Evolutionary conservation across 2,329 filamentous ascomycete species (phyloP).

Genomic region (Zasmidium cellare): DNA sequence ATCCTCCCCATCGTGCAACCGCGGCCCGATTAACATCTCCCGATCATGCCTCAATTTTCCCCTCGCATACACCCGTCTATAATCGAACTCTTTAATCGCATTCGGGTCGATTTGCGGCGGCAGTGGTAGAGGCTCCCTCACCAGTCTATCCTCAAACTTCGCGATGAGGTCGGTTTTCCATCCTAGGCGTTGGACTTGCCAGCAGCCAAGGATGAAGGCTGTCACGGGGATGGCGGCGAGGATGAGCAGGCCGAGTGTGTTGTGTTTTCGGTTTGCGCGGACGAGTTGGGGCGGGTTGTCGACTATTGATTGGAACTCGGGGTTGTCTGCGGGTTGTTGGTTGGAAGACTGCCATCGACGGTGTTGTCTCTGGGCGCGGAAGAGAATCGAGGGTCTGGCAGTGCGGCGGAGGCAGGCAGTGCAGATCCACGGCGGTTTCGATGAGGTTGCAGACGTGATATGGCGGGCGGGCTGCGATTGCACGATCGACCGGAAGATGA

Average conservation of each 20-base stretch:
- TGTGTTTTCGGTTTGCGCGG: slow-evolving; percentile 71
- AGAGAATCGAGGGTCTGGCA: slow-evolving; percentile 38
- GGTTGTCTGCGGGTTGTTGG: slow-evolving; percentile 67
- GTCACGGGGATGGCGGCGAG: slow-evolving; percentile 78
- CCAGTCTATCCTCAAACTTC: slow-evolving; percentile 85
- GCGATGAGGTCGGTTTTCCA: slow-evolving; percentile 95
- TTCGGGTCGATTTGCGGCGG: slow-evolving; percentile 78
- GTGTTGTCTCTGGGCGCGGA: slow-evolving; percentile 39
- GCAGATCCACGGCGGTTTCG: slow-evolving; percentile 20
- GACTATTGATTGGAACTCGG: slow-evolving; percentile 79
- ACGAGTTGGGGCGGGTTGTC: slow-evolving; percentile 83
- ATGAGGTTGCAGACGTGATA: neutral
- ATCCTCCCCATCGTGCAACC: slow-evolving; percentile 83
- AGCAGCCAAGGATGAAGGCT: slow-evolving; percentile 85
- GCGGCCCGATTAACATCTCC: slow-evolving; percentile 94
- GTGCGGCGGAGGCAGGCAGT: slow-evolving; percentile 38
- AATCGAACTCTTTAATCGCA: slow-evolving; percentile 89
- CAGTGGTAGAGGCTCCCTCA: slow-evolving; percentile 80
- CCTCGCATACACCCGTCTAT: slow-evolving; percentile 74
- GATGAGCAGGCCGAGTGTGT: slow-evolving; percentile 39
- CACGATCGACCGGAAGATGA: slow-evolving; percentile 16
- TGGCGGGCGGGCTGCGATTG: slow-evolving; percentile 2
- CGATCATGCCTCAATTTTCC: slow-evolving; percentile 80
- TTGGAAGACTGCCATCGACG: slow-evolving; percentile 38
- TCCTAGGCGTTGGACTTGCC: slow-evolving; percentile 89